Evolutionary conservation across 352 stramenopile species (phyloP), one percentile per base, ranked within the genome.

Genomic region (Pythium utonaiense): DNA sequence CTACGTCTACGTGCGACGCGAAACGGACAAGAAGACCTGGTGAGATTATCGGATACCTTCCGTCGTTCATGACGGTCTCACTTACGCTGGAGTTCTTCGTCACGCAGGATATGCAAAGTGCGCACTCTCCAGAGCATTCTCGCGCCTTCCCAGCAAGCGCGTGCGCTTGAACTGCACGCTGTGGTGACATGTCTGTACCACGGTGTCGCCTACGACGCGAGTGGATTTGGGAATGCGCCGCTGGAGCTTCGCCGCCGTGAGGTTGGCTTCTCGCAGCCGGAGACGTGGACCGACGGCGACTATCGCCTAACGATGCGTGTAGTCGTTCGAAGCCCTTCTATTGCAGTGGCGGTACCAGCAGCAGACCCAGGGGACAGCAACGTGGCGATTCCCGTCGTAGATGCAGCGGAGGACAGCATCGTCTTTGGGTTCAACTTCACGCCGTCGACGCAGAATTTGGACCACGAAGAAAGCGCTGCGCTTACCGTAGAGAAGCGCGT

Each of bases 181-280:
- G 42, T 60, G 8, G n/a, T 53, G 25, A 53, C 41, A n/a, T 53
- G 53, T 45, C 40, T 60, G 17, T 60, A 60, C 38, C 25, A 49
- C 38, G 40, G 36, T 13, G 21, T 56, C 5, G 50, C 25, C 17
- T 56, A 45, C n/a, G 50, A 42, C 31, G 19, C 50, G 28, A 31
- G n/a, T 4, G 21, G n/a, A 19, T 19, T 19, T 21, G 24, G 6
- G 40, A 41, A n/a, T 60, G 25, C 40, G 16, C 27, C 53, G 17
- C 36, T 60, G 7, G 40, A 60, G 25, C 40, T 60, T 19, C 19
- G 12, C 27, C 53, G 53, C 6, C 53, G 53, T 19, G 53, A 60
- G 24, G 53, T 60, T 5, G 53, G 40, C n/a, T 60, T 60, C 40
- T 17, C n/a, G 3, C 53, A 51, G 16, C 41, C 53, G 8, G 53